Evolutionary conservation across 495 filamentous ascomycete species (phyloP).

Genomic region (Podospora didyma): DNA sequence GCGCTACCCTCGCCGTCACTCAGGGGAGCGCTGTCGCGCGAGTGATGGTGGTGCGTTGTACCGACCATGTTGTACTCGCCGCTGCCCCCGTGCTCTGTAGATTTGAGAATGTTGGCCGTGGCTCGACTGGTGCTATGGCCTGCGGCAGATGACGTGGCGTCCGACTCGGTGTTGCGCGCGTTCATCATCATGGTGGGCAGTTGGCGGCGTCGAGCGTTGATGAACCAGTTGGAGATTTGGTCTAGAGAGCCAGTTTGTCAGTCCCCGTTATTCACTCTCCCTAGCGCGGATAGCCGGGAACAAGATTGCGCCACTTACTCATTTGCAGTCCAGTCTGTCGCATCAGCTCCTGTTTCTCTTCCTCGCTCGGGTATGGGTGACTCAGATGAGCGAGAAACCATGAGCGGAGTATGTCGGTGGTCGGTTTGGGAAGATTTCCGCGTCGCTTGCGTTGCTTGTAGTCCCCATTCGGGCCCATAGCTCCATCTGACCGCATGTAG

Average conservation of each 20-base stretch:
- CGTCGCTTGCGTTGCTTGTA: conserved; percentile 58
- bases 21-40: conserved; percentile 14
- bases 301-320: conserved; percentile 54
- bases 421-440: conserved; percentile 83
- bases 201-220: conserved; percentile 79
- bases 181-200: conserved; percentile 62
- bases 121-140: conserved; percentile 8
- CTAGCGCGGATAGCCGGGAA: not conserved
- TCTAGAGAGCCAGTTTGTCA: conserved; percentile 24
- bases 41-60: conserved; percentile 4
- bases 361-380: conserved; percentile 86
- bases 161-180: conserved; percentile 36
- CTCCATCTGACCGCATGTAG: conserved; percentile 21
- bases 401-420: conserved; percentile 72
- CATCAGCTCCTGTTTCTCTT: conserved; percentile 83
- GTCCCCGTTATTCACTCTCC: not conserved
- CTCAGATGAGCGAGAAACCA: conserved; percentile 76
- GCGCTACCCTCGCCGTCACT: conserved; percentile 37
- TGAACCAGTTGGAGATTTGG: conserved; percentile 94
- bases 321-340: conserved; percentile 71
- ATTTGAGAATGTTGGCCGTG: conserved; percentile 16
- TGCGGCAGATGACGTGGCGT: conserved; percentile 20
- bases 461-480: conserved; percentile 30
- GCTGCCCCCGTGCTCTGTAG: conserved; percentile 18
- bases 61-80: conserved; percentile 24